A percentile compares a stretch with the other conserved stretches of the same genome.
These are phyloP conservation scores for Biscutella auriculata DNA, from an alignment of 441 rosid genomes.

Conservation along the genomic window DNA sequence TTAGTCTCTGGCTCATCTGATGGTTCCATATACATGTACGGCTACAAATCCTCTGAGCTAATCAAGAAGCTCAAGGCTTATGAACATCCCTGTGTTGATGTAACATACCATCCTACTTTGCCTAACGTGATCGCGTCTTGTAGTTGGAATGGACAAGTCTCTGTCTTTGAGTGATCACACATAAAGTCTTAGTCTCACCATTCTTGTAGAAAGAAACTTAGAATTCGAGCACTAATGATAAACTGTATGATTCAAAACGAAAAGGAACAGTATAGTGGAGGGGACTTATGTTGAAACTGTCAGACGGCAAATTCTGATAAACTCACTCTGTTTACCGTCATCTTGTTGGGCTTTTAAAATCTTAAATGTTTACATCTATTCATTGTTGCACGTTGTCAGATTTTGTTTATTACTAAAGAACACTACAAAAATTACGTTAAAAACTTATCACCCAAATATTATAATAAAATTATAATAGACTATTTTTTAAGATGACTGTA, in stretches of 20 bases:
- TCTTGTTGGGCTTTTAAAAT: too few relatives aligned
- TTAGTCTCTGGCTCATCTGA: conserved; percentile 70
- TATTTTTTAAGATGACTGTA: too few relatives aligned
- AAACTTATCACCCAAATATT: too few relatives aligned
- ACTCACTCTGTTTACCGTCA: too few relatives aligned
- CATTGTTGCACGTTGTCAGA: too few relatives aligned
- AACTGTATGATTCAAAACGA: background rate
- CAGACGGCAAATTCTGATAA: background rate
- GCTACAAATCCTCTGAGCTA: conserved; percentile 35
- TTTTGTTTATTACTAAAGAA: too few relatives aligned
- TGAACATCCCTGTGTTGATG: conserved; percentile 55
- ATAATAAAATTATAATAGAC: too few relatives aligned
- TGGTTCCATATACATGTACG: conserved; percentile 48
- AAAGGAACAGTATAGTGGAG: background rate
- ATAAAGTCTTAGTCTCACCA: background rate
- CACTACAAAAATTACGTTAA: too few relatives aligned
- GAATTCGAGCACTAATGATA: background rate
- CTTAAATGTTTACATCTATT: too few relatives aligned
- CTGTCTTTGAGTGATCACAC: conserved; percentile 22
- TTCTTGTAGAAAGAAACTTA: background rate
- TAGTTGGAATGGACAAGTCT: conserved; percentile 65
- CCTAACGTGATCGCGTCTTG: conserved; percentile 57
- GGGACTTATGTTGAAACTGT: background rate
- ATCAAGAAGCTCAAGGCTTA: conserved; percentile 51
- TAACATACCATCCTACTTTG: conserved; percentile 52